These are phyloP conservation scores for Pseudotulostoma volvatum DNA, from an alignment of 495 filamentous ascomycete genomes.

Conservation along the genomic window DNA sequence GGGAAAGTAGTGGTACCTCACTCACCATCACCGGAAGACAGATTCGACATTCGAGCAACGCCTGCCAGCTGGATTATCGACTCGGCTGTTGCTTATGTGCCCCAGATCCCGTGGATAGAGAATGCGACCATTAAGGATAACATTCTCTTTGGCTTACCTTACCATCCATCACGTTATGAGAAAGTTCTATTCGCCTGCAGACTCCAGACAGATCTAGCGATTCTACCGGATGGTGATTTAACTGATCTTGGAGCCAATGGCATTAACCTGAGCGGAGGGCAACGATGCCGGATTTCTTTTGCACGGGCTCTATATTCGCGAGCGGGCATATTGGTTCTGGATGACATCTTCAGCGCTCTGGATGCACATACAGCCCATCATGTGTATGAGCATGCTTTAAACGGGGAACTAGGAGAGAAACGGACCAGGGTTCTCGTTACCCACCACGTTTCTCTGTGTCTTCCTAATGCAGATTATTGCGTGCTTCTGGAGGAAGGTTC, in stretches of 20 bases:
- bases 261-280: slow-evolving; percentile 65
- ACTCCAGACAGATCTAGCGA: slow-evolving; percentile 52
- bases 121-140: slow-evolving; percentile 61
- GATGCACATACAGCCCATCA: slow-evolving; percentile 56
- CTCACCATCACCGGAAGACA: slow-evolving; percentile 16
- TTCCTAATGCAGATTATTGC: slow-evolving; percentile 50
- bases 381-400: slow-evolving; percentile 56
- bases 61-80: slow-evolving; percentile 55
- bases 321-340: slow-evolving; percentile 57
- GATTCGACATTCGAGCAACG: slow-evolving; percentile 38
- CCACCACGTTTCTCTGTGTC: slow-evolving; percentile 58
- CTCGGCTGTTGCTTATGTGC: slow-evolving; percentile 50
- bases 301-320: slow-evolving; percentile 65
- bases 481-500: slow-evolving; percentile 50
- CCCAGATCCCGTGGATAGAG: slow-evolving; percentile 71
- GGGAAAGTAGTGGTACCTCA: slow-evolving; percentile 32
- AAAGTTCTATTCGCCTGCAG: slow-evolving; percentile 49
- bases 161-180: slow-evolving; percentile 43
- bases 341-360: slow-evolving; percentile 59
- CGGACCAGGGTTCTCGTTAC: slow-evolving; percentile 64
- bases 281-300: slow-evolving; percentile 62
- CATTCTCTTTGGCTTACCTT: slow-evolving; percentile 54
- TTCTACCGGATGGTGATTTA: slow-evolving; percentile 51
- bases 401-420: slow-evolving; percentile 45
- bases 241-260: slow-evolving; percentile 69